Percentiles rank a stretch among this genome's conserved stretches.
Evolutionary conservation across 768 basidiomycete species (phyloP).

Genomic region (Inosperma sp.): DNA sequence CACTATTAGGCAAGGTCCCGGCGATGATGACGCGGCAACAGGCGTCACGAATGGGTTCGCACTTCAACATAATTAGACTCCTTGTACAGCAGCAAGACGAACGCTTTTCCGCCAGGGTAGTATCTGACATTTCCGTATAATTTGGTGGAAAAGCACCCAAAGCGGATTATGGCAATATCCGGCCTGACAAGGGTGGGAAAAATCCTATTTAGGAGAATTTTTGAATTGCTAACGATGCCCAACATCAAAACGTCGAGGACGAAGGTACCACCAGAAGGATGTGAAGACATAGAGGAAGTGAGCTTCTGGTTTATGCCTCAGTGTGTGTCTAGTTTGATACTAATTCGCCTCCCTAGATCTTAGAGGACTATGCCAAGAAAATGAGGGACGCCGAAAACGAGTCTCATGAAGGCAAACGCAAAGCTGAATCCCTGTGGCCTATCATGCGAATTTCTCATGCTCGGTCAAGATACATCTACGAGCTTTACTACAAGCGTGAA

Average conservation of each 20-base stretch:
- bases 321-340: constrained; percentile 1
- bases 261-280: constrained; percentile 92
- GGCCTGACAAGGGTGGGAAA: no score
- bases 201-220: no score
- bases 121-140: no score
- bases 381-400: constrained; percentile 99
- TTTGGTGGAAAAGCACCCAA: no score
- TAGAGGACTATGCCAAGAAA: constrained; percentile 98
- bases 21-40: no score
- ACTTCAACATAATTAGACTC: no score
- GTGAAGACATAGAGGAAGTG: constrained; percentile 86
- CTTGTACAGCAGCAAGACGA: no score
- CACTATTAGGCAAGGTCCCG: no score
- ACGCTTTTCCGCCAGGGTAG: no score
- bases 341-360: constrained; percentile 52
- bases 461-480: constrained; percentile 94
- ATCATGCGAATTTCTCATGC: constrained; percentile 98
- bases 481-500: constrained; percentile 97
- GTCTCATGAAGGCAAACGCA: constrained; percentile 96
- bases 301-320: constrained; percentile 20
- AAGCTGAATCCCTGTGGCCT: constrained; percentile 89
- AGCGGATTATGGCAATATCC: no score
- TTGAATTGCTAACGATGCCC: constrained; percentile 65
- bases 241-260: constrained; percentile 91
- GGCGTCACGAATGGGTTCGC: no score